phyloP scores from a whole-genome alignment of 129 eudicot species.

The Flaveria linearis region DNA sequence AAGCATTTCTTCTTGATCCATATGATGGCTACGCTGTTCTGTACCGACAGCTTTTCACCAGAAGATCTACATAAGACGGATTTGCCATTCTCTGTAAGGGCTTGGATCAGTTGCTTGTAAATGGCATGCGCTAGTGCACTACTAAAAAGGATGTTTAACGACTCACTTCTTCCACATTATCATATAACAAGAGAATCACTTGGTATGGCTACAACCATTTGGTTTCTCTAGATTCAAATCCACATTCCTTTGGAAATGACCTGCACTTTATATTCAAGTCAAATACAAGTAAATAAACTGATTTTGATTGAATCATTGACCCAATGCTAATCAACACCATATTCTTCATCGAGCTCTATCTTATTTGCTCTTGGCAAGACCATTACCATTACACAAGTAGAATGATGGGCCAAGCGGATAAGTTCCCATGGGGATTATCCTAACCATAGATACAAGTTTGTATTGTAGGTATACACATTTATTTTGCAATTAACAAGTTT shows the following conservation, averaged over 20 bases:
- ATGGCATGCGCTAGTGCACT: constrained; percentile 25
- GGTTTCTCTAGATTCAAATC: background rate
- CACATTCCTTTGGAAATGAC: too few relatives aligned
- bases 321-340: constrained; percentile 54
- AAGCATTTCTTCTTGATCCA: too few relatives aligned
- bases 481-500: background rate
- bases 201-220: background rate
- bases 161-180: constrained; percentile 50
- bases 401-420: background rate
- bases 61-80: constrained; percentile 43
- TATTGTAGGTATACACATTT: too few relatives aligned
- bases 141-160: constrained; percentile 38
- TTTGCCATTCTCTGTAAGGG: constrained; percentile 30
- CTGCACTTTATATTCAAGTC: constrained; percentile 51
- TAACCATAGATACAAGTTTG: background rate
- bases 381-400: constrained; percentile 21
- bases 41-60: constrained; percentile 39
- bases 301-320: constrained; percentile 34
- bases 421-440: background rate
- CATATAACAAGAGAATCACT: constrained; percentile 43
- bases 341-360: constrained; percentile 62
- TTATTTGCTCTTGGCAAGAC: constrained; percentile 67
- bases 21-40: constrained; percentile 39
- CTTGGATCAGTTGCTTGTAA: constrained; percentile 44
- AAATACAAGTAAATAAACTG: constrained; percentile 45